Conservation (phyloP, 129 eudicot genomes). For the Logfia minima region DNA sequence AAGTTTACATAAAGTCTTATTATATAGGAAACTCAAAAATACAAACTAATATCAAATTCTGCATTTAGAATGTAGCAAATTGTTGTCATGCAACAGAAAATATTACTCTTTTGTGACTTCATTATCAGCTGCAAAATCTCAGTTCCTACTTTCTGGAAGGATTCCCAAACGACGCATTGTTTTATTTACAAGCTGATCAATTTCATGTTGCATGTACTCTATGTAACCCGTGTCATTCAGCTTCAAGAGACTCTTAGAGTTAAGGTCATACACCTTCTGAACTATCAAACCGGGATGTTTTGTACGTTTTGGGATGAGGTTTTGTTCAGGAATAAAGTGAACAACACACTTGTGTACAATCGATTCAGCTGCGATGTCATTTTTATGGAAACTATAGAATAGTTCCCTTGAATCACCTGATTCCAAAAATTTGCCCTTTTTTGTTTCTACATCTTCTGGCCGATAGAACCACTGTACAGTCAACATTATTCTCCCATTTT, state of each 20-base stretch:
- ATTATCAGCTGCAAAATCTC: not conserved
- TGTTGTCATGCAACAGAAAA: not conserved
- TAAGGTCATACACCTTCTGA: not conserved
- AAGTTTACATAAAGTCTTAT: too few species aligned
- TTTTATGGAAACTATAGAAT: not conserved
- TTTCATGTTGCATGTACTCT: not conserved
- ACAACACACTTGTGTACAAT: not conserved
- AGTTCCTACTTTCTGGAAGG: not conserved
- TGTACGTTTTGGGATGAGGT: not conserved
- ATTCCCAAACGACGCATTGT: not conserved
- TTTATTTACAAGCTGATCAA: not conserved
- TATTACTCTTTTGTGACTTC: not conserved
- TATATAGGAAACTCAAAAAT: too few species aligned
- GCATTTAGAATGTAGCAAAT: too few species aligned
- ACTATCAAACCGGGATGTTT: not conserved
- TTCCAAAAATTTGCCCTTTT: constrained; percentile 54
- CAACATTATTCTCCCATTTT: constrained; percentile 22
- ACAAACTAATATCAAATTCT: too few species aligned
- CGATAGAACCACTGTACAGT: constrained; percentile 87
- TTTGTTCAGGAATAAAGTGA: not conserved
- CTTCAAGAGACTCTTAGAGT: not conserved
- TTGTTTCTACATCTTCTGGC: constrained; percentile 72
- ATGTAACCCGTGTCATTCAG: not conserved
- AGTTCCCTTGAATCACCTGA: not conserved
- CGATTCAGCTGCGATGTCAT: not conserved